Percentiles rank a stretch among this genome's conserved stretches.
These are phyloP conservation scores for Effrenium voratum DNA, from an alignment of 73 alveolate species.

Conservation along the genomic window DNA sequence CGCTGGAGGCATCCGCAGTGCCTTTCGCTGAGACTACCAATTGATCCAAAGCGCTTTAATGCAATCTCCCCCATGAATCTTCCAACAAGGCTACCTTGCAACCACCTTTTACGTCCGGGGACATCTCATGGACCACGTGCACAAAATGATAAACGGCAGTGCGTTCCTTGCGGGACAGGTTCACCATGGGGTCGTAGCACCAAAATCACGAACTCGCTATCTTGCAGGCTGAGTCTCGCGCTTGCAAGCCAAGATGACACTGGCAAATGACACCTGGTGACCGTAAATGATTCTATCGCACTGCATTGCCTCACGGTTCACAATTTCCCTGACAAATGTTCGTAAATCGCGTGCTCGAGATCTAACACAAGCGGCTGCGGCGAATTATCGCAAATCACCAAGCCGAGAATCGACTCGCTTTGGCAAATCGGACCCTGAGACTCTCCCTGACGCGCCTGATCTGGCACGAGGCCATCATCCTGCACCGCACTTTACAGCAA, in stretches of 20 bases:
- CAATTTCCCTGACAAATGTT: too few species aligned
- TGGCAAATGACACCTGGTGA: background rate
- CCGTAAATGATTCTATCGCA: too few species aligned
- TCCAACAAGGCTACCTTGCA: background rate
- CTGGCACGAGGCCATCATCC: background rate
- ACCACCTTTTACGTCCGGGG: background rate
- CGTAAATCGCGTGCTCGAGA: too few species aligned
- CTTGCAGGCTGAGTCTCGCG: background rate
- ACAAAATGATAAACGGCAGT: background rate
- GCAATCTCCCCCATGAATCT: background rate
- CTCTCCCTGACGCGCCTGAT: background rate
- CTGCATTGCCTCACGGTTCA: too few species aligned
- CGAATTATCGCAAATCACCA: too few species aligned
- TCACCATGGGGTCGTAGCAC: background rate
- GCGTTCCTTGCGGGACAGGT: background rate
- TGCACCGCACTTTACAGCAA: background rate
- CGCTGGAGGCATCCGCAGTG: too few species aligned
- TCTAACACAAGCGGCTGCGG: too few species aligned
- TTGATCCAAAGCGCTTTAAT: background rate
- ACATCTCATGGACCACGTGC: background rate
- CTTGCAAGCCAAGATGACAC: constrained; percentile 42
- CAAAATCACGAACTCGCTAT: too few species aligned
- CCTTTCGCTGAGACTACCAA: too few species aligned
- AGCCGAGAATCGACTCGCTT: background rate
- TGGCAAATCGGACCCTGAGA: background rate